phyloP scores from a whole-genome alignment of 1,284 basidiomycete species.

The Pseudozyma pruni region DNA sequence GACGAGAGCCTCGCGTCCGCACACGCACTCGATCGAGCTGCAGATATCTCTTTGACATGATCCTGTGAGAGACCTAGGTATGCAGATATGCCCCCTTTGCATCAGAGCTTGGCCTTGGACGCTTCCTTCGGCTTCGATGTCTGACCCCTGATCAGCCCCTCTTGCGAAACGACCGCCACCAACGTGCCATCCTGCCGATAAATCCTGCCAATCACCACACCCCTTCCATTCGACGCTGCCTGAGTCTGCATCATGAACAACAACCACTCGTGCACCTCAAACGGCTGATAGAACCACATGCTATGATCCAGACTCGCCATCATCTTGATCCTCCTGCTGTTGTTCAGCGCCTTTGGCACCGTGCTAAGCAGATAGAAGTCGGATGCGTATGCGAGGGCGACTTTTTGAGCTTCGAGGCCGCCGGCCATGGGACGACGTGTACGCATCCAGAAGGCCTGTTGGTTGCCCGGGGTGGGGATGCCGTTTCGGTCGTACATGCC shows the following conservation, averaged over 20 bases:
- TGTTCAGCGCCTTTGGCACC: slow-evolving; percentile 57
- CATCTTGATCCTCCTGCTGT: slow-evolving; percentile 55
- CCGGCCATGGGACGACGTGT: slow-evolving; percentile 46
- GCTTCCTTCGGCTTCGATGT: slow-evolving; percentile 3
- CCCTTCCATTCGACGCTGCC: slow-evolving; percentile 60
- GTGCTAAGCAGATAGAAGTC: slow-evolving; percentile 64
- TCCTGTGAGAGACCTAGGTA: background rate
- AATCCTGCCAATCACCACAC: slow-evolving; percentile 58
- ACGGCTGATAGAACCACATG: slow-evolving; percentile 66
- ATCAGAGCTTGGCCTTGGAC: slow-evolving; percentile 29
- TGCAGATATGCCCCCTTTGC: background rate
- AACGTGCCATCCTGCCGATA: slow-evolving; percentile 63
- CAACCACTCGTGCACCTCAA: slow-evolving; percentile 62
- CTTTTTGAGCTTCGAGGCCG: slow-evolving; percentile 57
- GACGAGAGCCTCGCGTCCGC: no score
- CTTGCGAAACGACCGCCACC: slow-evolving; percentile 59
- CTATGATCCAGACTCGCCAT: slow-evolving; percentile 66
- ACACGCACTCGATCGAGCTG: no score
- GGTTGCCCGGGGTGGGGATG: slow-evolving; percentile 53
- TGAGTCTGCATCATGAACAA: slow-evolving; percentile 66
- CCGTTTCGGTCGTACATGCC: slow-evolving; percentile 61
- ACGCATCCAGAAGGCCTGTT: slow-evolving; percentile 65
- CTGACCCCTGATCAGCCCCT: slow-evolving; percentile 46
- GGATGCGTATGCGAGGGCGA: slow-evolving; percentile 59
- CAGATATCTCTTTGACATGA: background rate